Evolutionary conservation across 441 rosid genomes (phyloP).

Genomic region (Croton laevigatus): DNA sequence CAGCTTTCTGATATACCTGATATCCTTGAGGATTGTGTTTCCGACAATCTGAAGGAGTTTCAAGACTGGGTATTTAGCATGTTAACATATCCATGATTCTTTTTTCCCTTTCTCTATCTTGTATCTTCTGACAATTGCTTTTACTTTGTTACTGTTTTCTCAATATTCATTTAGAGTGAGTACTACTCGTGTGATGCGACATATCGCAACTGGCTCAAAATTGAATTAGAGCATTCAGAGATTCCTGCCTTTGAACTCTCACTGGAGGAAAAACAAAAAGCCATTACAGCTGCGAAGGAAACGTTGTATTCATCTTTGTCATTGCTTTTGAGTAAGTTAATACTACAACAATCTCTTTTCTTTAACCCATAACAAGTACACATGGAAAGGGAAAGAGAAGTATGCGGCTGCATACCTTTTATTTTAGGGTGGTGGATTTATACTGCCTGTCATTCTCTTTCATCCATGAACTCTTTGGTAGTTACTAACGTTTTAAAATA

Average conservation of each 20-base stretch:
- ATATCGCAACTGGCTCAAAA: slow-evolving; percentile 92
- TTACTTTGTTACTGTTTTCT: slow-evolving; percentile 1
- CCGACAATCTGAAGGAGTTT: slow-evolving; percentile 84
- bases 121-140: slow-evolving; percentile 12
- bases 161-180: slow-evolving; percentile 54
- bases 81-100: slow-evolving; percentile 7
- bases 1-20: slow-evolving; percentile 78
- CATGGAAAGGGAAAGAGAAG: slow-evolving; percentile 11
- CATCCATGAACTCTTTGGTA: neutral
- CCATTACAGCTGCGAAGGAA: slow-evolving; percentile 63
- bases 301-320: slow-evolving; percentile 58
- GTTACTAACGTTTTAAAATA: neutral
- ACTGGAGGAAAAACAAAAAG: slow-evolving; percentile 70
- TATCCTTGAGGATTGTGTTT: slow-evolving; percentile 55
- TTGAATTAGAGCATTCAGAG: slow-evolving; percentile 74
- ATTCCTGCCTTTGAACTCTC: slow-evolving; percentile 65
- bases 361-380: slow-evolving; percentile 12
- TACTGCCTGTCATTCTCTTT: slow-evolving; percentile 1
- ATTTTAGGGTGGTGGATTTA: slow-evolving; percentile 3
- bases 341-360: slow-evolving; percentile 9
- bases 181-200: slow-evolving; percentile 97
- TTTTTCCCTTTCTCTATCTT: slow-evolving; percentile 4
- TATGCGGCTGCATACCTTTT: neutral
- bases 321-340: slow-evolving; percentile 65
- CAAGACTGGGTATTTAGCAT: slow-evolving; percentile 79